A percentile compares a stretch with the other conserved stretches of the same genome.
Conservation (phyloP, 805 yeast species). For the Lipomyces spencermartinsiae region DNA sequence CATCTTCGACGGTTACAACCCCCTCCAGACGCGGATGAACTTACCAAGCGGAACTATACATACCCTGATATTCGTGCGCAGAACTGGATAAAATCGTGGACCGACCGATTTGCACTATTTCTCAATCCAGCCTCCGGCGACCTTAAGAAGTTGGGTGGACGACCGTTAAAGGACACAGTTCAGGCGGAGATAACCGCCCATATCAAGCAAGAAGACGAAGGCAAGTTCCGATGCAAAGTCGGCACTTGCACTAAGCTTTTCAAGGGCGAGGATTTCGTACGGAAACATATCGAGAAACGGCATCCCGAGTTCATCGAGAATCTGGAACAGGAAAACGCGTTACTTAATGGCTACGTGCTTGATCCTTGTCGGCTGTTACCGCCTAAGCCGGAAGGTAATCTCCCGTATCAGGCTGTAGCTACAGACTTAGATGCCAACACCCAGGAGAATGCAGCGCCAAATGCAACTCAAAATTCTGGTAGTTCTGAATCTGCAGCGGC, state of each 20-base stretch:
- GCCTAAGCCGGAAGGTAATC: slow-evolving; percentile 24
- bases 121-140: slow-evolving; percentile 27
- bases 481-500: neutral
- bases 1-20: slow-evolving; percentile 33
- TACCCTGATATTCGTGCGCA: slow-evolving; percentile 21
- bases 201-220: slow-evolving; percentile 33
- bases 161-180: slow-evolving; percentile 21
- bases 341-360: slow-evolving; percentile 31
- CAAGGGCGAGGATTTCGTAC: slow-evolving; percentile 38
- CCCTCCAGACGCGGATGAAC: slow-evolving; percentile 14
- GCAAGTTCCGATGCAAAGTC: slow-evolving; percentile 36
- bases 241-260: slow-evolving; percentile 37
- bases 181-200: slow-evolving; percentile 23
- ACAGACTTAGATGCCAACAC: neutral
- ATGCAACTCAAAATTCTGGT: neutral
- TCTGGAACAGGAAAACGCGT: slow-evolving; percentile 16
- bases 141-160: slow-evolving; percentile 32
- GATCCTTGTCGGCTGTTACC: slow-evolving; percentile 34
- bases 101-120: slow-evolving; percentile 28
- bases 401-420: slow-evolving; percentile 13
- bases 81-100: slow-evolving; percentile 35
- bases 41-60: slow-evolving; percentile 1
- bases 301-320: slow-evolving; percentile 33
- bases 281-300: slow-evolving; percentile 35
- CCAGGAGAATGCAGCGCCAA: neutral